Evolutionary conservation across 192 early-diverging fungal genomes (phyloP), one percentile per base, ranked within the genome.

Genomic region (Powellomyces hirtus): DNA sequence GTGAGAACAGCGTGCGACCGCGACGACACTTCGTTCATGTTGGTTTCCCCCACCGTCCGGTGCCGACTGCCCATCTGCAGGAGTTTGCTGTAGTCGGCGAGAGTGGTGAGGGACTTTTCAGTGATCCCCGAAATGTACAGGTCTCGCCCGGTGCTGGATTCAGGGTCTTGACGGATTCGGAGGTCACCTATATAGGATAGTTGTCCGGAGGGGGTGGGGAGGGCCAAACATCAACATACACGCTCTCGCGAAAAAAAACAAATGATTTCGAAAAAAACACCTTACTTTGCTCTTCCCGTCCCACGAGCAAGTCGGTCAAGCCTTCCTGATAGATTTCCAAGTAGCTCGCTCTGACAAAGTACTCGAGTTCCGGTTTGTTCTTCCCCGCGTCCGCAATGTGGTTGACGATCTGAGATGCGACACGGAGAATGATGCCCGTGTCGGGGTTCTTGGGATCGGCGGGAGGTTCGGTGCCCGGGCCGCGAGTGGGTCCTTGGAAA

Each of bases 1-100:
- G 89, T 90, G 44, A 92, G 71, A 6, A 93, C 87, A 29, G 90
- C 83, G 71, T 93, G 92, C n/a, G 90, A 91, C 7, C 92, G 86
- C 38, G 62, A 67, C 7, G 74, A 77, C 14, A 55, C 49, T 53
- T 72, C 77, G 49, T 81, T 81, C 80, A 81, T 81, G 64, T 81
- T 78, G 6, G 80, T 81, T 60, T 76, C 80, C 6, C 72, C 80
- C 1, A 74, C 66, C 4, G 68, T 76, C 4, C 80, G 57, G 38
- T 74, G 44, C 31, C 68, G 49, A 1, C 64, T 60, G 8, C 79
- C 81, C 5, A 45, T 70, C 35, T 56, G 53, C 20, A 83, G 51
- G 13, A 83, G 24, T 38, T 64, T 73, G 14, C 50, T 35, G 40
- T 72, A 80, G 49, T 81, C 79, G 30, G 40, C 33, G 1, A 70